These are phyloP conservation scores for Coemansia sp. DNA, from an alignment of 192 early-diverging fungal genomes.

Conservation along the genomic window DNA sequence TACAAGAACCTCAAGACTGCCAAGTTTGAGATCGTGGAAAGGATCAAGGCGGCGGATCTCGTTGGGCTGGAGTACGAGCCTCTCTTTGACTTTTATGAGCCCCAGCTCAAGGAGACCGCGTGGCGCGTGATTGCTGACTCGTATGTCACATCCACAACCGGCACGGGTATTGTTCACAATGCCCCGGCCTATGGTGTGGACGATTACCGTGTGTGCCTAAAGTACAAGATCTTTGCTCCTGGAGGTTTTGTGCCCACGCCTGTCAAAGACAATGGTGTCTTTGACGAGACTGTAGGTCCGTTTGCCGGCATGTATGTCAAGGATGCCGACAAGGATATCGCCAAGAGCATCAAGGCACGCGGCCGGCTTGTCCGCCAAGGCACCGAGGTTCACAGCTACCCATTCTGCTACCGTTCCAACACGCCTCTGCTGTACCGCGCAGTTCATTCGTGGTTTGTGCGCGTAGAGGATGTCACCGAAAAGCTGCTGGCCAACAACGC, in stretches of 20 bases:
- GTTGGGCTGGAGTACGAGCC: slow-evolving; percentile 89
- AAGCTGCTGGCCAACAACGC: slow-evolving; percentile 86
- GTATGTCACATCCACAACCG: slow-evolving; percentile 90
- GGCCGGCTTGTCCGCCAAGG: slow-evolving; percentile 90
- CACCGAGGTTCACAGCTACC: slow-evolving; percentile 90
- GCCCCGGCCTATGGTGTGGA: slow-evolving; percentile 99
- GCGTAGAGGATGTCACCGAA: slow-evolving; percentile 82
- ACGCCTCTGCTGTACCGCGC: slow-evolving; percentile 97
- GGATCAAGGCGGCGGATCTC: slow-evolving; percentile 75
- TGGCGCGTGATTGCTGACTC: slow-evolving; percentile 86
- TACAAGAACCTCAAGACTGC: slow-evolving; percentile 97
- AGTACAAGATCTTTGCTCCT: slow-evolving; percentile 72
- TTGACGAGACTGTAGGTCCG: slow-evolving; percentile 74
- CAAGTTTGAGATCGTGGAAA: slow-evolving; percentile 83
- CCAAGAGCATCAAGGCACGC: slow-evolving; percentile 82
- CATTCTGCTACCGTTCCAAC: slow-evolving; percentile 98
- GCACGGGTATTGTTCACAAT: slow-evolving; percentile 98
- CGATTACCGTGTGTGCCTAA: slow-evolving; percentile 94
- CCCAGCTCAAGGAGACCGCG: slow-evolving; percentile 73
- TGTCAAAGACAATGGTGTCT: slow-evolving; percentile 81
- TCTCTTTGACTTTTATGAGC: slow-evolving; percentile 81
- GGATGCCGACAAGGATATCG: slow-evolving; percentile 96
- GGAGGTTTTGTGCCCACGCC: slow-evolving; percentile 91
- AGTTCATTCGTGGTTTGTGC: slow-evolving; percentile 96
- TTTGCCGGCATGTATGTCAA: slow-evolving; percentile 90